Percentiles rank a stretch among this genome's conserved stretches.
Evolutionary conservation across 148 eudicot species (phyloP).

Genomic region (Rhododendron ferrugineum): DNA sequence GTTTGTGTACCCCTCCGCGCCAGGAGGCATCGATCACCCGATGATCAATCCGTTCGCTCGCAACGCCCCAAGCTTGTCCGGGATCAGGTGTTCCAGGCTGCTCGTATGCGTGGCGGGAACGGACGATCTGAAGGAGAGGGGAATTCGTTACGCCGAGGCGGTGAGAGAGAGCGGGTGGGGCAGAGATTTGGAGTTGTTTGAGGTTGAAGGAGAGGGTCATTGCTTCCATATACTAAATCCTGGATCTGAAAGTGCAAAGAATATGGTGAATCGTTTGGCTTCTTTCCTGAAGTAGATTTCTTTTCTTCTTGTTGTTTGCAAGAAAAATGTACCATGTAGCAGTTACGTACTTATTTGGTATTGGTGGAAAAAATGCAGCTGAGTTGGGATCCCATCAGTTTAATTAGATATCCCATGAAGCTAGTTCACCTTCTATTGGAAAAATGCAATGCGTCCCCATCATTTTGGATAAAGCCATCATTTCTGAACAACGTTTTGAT

Average conservation of each 20-base stretch:
- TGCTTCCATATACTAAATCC: constrained; percentile 34
- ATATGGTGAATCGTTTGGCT: constrained; percentile 28
- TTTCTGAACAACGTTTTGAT: too few species aligned
- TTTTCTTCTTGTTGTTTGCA: not conserved
- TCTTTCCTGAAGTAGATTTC: constrained; percentile 22
- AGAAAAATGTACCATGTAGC: not conserved
- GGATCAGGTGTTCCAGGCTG: constrained; percentile 29
- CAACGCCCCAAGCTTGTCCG: constrained; percentile 21
- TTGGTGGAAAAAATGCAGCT: not conserved
- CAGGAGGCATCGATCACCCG: constrained; percentile 29
- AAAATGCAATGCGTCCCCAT: not conserved
- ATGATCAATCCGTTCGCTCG: constrained; percentile 38
- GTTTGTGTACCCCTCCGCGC: constrained; percentile 26
- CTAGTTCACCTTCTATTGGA: not conserved
- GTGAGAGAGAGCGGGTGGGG: constrained; percentile 35
- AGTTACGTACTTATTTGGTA: not conserved
- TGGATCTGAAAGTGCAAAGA: constrained; percentile 30
- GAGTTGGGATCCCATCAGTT: not conserved
- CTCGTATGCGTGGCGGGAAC: constrained; percentile 38
- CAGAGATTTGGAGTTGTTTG: constrained; percentile 35
- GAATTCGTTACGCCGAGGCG: constrained; percentile 19
- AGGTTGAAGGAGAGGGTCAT: constrained; percentile 34
- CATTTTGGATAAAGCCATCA: not conserved
- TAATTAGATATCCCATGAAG: not conserved
- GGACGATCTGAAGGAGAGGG: constrained; percentile 33